Percentiles rank a stretch among this genome's conserved stretches.
phyloP scores from a whole-genome alignment of 2,329 filamentous ascomycete species.

The Aspergillus intermedius region DNA sequence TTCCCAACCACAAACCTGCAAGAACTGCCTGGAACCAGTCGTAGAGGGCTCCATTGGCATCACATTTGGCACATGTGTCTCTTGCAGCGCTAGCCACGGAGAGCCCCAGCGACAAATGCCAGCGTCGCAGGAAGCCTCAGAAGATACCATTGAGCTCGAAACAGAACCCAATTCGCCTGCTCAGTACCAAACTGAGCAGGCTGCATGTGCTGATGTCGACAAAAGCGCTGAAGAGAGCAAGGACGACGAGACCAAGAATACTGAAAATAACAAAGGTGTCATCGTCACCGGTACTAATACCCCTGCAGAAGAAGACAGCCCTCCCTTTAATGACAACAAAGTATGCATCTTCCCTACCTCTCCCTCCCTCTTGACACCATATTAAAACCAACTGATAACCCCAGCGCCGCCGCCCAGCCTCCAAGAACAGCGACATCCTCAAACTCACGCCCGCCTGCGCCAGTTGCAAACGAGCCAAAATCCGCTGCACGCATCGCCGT shows the following conservation, averaged over 20 bases:
- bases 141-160: neutral
- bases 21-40: neutral
- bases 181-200: conserved; percentile 1
- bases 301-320: neutral
- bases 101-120: neutral
- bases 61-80: neutral
- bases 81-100: neutral
- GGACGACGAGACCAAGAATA: neutral
- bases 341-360: neutral
- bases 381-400: neutral
- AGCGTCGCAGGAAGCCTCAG: neutral
- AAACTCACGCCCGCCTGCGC: conserved; percentile 13
- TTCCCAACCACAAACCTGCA: neutral
- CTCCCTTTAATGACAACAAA: neutral
- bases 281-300: neutral
- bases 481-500: conserved; percentile 19
- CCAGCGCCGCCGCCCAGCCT: neutral
- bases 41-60: conserved; percentile 1
- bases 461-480: conserved; percentile 19
- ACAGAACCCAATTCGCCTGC: neutral
- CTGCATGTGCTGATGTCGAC: neutral
- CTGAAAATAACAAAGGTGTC: neutral
- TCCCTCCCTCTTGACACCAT: neutral
- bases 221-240: neutral
- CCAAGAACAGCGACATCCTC: neutral